Conservation (phyloP, 768 basidiomycete genomes). For the Hygrophoropsis aurantiaca region DNA sequence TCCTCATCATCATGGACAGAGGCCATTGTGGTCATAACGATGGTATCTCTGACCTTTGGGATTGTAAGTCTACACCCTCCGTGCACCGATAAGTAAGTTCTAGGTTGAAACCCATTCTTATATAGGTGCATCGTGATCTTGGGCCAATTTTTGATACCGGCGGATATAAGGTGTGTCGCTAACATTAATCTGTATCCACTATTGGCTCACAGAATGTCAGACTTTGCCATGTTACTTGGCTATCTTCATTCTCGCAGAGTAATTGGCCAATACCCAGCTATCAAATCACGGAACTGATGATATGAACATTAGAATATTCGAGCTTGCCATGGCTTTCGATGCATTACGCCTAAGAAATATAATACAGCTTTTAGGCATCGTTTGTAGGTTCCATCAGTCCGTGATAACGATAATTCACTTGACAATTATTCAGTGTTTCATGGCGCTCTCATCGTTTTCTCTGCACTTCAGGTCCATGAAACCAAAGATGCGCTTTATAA, state of each 20-base stretch:
- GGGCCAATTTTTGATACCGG: slow-evolving; percentile 14
- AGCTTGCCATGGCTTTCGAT: slow-evolving; percentile 78
- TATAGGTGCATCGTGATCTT: slow-evolving; percentile 47
- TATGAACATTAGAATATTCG: slow-evolving; percentile 58
- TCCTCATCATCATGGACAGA: slow-evolving; percentile 42
- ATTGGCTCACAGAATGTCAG: slow-evolving; percentile 33
- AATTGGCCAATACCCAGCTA: slow-evolving; percentile 19
- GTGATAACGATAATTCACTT: slow-evolving; percentile 4
- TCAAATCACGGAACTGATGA: no score
- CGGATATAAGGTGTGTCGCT: slow-evolving; percentile 68
- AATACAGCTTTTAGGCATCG: slow-evolving; percentile 74
- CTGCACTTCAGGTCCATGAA: slow-evolving; percentile 76
- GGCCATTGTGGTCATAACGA: slow-evolving; percentile 69
- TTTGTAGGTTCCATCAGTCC: slow-evolving; percentile 43
- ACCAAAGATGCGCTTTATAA: slow-evolving; percentile 60
- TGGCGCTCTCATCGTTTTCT: slow-evolving; percentile 66
- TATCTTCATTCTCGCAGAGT: slow-evolving; percentile 83
- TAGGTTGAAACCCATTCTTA: slow-evolving; percentile 2
- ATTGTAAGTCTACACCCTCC: slow-evolving; percentile 41
- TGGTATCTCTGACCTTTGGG: slow-evolving; percentile 73
- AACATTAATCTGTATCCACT: slow-evolving; percentile 1
- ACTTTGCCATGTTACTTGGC: slow-evolving; percentile 85
- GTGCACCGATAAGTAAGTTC: background rate
- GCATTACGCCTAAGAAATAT: slow-evolving; percentile 78
- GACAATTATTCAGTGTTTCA: slow-evolving; percentile 56